phyloP scores from a whole-genome alignment of 345 rosid genomes.

The Pistacia integerrima region DNA sequence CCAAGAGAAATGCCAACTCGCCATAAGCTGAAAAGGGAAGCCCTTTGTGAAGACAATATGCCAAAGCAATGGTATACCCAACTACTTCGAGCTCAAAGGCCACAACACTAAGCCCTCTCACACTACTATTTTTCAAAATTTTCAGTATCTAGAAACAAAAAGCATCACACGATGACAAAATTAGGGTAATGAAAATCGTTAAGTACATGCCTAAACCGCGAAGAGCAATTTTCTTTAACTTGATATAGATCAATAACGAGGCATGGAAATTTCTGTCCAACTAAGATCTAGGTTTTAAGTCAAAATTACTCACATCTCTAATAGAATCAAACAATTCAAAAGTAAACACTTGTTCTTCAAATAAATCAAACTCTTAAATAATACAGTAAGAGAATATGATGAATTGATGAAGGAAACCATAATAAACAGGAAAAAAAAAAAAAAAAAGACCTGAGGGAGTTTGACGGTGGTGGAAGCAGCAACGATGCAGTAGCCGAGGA shows the following conservation, averaged over 20 bases:
- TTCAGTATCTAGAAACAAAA: conserved; percentile 62
- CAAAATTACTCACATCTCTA: not conserved
- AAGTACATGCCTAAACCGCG: not conserved
- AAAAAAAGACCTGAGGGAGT: conserved; percentile 68
- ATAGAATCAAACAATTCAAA: not conserved
- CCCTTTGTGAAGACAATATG: conserved; percentile 88
- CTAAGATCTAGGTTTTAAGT: not conserved
- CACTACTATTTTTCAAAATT: conserved; percentile 78
- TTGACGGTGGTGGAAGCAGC: conserved; percentile 96
- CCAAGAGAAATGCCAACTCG: conserved; percentile 79
- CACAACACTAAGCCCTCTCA: conserved; percentile 74
- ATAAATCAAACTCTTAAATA: too few species aligned
- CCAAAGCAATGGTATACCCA: conserved; percentile 87
- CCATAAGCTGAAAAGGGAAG: conserved; percentile 97
- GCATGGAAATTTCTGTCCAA: not conserved
- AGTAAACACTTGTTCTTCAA: not conserved
- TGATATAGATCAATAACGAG: not conserved
- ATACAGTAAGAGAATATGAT: too few species aligned
- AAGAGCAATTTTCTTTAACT: not conserved
- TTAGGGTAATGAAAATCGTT: not conserved
- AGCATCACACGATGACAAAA: not conserved
- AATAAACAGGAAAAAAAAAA: not conserved
- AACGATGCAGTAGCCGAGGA: conserved; percentile 89
- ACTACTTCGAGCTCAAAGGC: conserved; percentile 91
- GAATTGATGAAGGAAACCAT: too few species aligned